Conservation (phyloP, 768 basidiomycete genomes). For the Leccinellum rugosiceps region DNA sequence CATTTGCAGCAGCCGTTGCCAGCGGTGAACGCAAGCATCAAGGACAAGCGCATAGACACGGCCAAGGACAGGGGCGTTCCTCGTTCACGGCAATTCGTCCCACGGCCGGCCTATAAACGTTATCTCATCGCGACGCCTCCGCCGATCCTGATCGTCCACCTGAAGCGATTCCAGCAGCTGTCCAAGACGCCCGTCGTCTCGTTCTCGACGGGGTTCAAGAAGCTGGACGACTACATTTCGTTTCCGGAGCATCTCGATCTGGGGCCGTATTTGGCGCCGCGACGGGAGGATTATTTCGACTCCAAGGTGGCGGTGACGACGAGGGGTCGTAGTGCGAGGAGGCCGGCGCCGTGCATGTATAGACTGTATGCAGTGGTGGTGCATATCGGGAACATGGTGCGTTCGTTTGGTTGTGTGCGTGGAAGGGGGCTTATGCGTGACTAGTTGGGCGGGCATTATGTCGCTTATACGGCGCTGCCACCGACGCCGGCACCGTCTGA, state of each 20-base stretch:
- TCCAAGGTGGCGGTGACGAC: constrained; percentile 27
- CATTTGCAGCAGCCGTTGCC: constrained; percentile 14
- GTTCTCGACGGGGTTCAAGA: constrained; percentile 75
- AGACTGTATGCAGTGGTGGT: constrained; percentile 80
- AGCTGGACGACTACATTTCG: constrained; percentile 86
- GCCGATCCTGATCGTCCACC: constrained; percentile 85
- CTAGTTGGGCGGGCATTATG: constrained; percentile 86
- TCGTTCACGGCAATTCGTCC: constrained; percentile 58
- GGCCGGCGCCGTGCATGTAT: constrained; percentile 52
- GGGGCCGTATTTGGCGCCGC: constrained; percentile 82
- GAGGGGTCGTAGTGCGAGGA: constrained; percentile 22
- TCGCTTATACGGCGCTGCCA: constrained; percentile 79
- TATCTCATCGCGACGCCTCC: constrained; percentile 87
- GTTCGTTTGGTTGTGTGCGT: constrained; percentile 21
- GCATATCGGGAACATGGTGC: constrained; percentile 84
- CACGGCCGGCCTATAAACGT: constrained; percentile 88
- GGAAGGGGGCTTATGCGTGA: background rate
- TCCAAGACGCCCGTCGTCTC: constrained; percentile 58
- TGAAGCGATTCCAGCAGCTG: constrained; percentile 92
- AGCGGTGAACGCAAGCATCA: constrained; percentile 9
- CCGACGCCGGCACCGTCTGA: constrained; percentile 24
- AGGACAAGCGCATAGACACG: background rate
- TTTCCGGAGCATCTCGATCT: constrained; percentile 89
- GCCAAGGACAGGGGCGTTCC: constrained; percentile 31
- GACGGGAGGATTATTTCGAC: constrained; percentile 65